Conservation (phyloP, 148 eudicot species). For the Suaeda aralocaspica region DNA sequence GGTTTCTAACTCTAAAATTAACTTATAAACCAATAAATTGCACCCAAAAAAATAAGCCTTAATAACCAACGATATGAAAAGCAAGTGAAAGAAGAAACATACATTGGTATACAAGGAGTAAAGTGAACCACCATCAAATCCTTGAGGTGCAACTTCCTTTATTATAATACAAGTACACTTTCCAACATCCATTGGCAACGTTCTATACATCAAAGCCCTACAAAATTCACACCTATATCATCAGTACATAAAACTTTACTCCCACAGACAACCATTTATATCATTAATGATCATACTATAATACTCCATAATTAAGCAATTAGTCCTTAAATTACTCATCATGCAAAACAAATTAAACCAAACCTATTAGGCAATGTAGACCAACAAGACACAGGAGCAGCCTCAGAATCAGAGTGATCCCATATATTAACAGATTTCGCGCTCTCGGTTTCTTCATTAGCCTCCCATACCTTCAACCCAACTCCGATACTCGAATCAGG, state of each 20-base stretch:
- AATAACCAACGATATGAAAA: background rate
- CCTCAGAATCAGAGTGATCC: constrained; percentile 90
- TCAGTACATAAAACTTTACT: too few relatives aligned
- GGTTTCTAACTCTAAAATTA: too few relatives aligned
- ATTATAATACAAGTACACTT: constrained; percentile 77
- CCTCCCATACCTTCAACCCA: constrained; percentile 46
- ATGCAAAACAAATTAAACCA: background rate
- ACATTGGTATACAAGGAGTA: constrained; percentile 83
- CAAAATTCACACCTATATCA: constrained; percentile 6
- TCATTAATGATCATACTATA: background rate
- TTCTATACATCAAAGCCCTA: constrained; percentile 76
- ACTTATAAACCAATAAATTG: too few relatives aligned
- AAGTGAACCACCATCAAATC: constrained; percentile 52
- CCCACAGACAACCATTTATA: too few relatives aligned
- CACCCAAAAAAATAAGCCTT: too few relatives aligned
- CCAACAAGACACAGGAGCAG: constrained; percentile 98
- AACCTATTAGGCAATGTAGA: constrained; percentile 89
- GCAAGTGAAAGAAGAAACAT: constrained; percentile 24
- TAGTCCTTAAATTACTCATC: too few relatives aligned
- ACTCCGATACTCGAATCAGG: constrained; percentile 48
- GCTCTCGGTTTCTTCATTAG: constrained; percentile 37
- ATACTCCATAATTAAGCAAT: background rate
- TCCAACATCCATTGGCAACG: constrained; percentile 83
- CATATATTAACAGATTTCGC: constrained; percentile 55
- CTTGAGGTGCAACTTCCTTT: constrained; percentile 56